phyloP scores from a whole-genome alignment of 306 rosid species.

The Prunus padus region DNA sequence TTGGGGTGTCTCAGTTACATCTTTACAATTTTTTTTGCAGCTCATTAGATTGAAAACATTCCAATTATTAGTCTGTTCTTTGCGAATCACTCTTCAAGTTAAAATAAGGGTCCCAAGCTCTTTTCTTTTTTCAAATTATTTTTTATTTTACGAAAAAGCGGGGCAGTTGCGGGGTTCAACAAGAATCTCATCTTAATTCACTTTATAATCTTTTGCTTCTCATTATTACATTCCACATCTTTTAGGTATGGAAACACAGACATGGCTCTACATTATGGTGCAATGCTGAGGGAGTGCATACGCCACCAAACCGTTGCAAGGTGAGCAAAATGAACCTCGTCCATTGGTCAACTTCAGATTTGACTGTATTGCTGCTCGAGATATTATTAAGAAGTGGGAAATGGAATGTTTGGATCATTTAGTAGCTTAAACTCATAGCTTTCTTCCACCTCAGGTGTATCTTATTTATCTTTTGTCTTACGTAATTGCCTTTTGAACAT shows the following conservation, averaged over 20 bases:
- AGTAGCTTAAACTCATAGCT: background rate
- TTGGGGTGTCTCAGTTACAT: background rate
- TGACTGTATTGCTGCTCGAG: background rate
- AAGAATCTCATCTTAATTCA: background rate
- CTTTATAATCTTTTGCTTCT: background rate
- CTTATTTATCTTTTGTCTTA: background rate
- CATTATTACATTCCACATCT: conserved; percentile 16
- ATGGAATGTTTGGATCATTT: background rate
- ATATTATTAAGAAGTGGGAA: background rate
- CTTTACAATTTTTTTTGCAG: background rate
- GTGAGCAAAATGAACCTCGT: conserved; percentile 41
- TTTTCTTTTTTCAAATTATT: background rate
- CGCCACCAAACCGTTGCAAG: conserved; percentile 97
- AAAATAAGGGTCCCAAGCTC: background rate
- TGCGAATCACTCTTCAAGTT: background rate
- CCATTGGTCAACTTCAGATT: background rate
- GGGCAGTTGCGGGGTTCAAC: background rate
- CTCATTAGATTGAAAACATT: background rate
- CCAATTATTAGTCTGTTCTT: background rate
- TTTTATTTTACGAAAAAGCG: background rate
- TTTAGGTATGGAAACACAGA: conserved; percentile 79
- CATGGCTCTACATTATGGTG: conserved; percentile 97
- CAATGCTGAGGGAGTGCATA: conserved; percentile 98
- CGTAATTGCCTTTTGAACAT: background rate
- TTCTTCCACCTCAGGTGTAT: background rate